A percentile compares a stretch with the other conserved stretches of the same genome.
Evolutionary conservation across 2,329 filamentous ascomycete species (phyloP).

Genomic region (Coniochaeta sp.): DNA sequence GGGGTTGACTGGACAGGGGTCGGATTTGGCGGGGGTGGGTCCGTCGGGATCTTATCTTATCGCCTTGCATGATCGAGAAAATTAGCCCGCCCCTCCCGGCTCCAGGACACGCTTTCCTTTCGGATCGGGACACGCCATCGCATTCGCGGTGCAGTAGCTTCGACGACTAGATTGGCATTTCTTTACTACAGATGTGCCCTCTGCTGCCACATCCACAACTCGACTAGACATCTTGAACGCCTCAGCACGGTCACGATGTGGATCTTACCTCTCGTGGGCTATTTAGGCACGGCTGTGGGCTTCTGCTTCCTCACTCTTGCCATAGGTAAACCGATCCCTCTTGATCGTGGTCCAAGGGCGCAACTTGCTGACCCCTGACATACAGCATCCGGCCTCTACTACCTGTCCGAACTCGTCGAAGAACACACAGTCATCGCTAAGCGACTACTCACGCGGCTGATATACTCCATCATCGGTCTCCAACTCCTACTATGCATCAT

Average conservation of each 20-base stretch:
- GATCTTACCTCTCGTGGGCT: slow-evolving; percentile 89
- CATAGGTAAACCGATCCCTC: slow-evolving; percentile 61
- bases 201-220: neutral
- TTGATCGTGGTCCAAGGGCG: neutral
- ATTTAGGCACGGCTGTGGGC: slow-evolving; percentile 76
- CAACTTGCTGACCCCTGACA: slow-evolving; percentile 2
- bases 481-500: slow-evolving; percentile 71
- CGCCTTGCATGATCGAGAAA: neutral
- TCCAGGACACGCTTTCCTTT: neutral
- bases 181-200: neutral
- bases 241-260: slow-evolving; percentile 59
- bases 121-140: neutral
- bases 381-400: slow-evolving; percentile 91
- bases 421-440: slow-evolving; percentile 94
- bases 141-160: neutral
- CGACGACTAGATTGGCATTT: neutral
- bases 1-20: neutral
- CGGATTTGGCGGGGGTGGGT: neutral
- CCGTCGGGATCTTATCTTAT: neutral
- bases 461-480: slow-evolving; percentile 70
- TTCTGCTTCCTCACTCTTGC: slow-evolving; percentile 93
- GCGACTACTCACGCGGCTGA: slow-evolving; percentile 74
- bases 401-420: slow-evolving; percentile 95
- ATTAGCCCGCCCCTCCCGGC: neutral
- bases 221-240: slow-evolving; percentile 2